Evolutionary conservation across 2,329 filamentous ascomycete species (phyloP).

Genomic region (Monosporascus sp.): DNA sequence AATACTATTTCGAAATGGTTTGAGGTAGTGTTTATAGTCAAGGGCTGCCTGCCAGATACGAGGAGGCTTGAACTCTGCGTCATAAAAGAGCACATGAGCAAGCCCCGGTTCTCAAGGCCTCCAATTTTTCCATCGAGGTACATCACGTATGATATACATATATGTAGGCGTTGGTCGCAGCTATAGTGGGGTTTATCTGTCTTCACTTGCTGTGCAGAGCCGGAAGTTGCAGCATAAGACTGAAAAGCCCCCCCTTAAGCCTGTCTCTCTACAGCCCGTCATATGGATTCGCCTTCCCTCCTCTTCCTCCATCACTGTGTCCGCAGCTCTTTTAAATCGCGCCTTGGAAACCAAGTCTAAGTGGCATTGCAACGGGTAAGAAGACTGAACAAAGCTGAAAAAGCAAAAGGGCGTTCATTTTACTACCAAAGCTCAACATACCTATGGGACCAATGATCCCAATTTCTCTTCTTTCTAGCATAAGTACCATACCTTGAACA

Average conservation of each 20-base stretch:
- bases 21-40: neutral
- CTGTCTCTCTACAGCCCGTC: neutral
- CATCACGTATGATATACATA: neutral
- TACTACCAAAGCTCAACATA: neutral
- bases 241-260: neutral
- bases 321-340: neutral
- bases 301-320: neutral
- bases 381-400: neutral
- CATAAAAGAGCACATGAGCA: constrained; percentile 15
- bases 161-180: neutral
- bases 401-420: neutral
- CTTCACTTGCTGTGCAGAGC: too few relatives aligned
- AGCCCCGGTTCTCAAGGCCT: constrained; percentile 14
- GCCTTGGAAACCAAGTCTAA: neutral
- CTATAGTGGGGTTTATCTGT: neutral
- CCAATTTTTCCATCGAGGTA: constrained; percentile 4
- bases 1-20: neutral
- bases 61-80: neutral
- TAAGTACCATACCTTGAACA: neutral
- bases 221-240: neutral
- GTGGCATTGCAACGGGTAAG: neutral
- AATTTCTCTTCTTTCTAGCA: neutral
- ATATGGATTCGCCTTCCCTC: neutral
- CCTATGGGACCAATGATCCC: neutral
- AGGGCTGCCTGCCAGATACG: too few relatives aligned